phyloP scores from a whole-genome alignment of 2,329 filamentous ascomycete genomes.

The Penicillium sp. region DNA sequence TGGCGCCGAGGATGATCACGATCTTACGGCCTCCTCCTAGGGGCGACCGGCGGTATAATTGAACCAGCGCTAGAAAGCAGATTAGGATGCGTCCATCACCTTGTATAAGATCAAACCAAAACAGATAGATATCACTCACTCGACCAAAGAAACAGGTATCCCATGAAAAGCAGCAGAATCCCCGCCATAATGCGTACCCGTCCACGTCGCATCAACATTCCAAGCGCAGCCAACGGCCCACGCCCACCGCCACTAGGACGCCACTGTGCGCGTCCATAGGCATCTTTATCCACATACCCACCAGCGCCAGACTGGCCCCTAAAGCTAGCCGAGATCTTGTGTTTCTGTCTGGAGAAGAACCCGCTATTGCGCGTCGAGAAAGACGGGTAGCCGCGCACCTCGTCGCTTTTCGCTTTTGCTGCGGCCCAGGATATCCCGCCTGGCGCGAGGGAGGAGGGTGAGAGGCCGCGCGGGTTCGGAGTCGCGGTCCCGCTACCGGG shows the following conservation, averaged over 20 bases:
- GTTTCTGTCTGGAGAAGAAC: conserved; percentile 84
- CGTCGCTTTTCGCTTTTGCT: conserved; percentile 73
- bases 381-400: conserved; percentile 72
- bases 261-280: conserved; percentile 59
- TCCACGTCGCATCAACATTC: conserved; percentile 62
- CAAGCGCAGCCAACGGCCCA: conserved; percentile 33
- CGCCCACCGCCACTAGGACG: conserved; percentile 33
- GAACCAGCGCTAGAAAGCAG: conserved; percentile 47
- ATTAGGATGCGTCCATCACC: not conserved
- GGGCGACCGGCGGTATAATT: conserved; percentile 68
- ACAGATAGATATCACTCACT: conserved; percentile 56
- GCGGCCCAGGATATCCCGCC: conserved; percentile 73
- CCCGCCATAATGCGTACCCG: conserved; percentile 64
- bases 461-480: conserved; percentile 49
- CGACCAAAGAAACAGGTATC: conserved; percentile 69
- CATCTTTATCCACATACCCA: conserved; percentile 72
- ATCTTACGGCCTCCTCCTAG: conserved; percentile 86
- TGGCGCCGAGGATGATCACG: conserved; percentile 90
- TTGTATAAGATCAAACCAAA: not conserved
- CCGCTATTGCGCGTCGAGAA: conserved; percentile 80
- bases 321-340: conserved; percentile 75
- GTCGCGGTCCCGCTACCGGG: conserved; percentile 71
- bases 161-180: conserved; percentile 60
- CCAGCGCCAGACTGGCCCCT: conserved; percentile 42
- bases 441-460: conserved; percentile 25